Conservation (phyloP, 2,329 filamentous ascomycete species). For the Bisporella sp. region DNA sequence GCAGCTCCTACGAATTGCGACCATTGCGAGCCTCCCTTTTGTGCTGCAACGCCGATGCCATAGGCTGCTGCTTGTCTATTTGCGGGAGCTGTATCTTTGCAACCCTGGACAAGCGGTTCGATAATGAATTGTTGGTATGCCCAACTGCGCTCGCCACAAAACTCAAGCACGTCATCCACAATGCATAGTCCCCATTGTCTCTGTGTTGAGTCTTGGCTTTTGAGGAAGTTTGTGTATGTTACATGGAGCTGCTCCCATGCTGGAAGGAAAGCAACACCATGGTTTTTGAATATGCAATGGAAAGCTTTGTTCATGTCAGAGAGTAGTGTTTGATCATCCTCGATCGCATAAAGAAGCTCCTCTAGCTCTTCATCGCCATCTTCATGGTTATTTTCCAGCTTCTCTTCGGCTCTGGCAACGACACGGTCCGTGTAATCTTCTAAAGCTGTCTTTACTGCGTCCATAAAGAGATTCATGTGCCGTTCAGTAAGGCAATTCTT, state of each 20-base stretch:
- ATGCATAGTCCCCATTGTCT: slow-evolving; percentile 99
- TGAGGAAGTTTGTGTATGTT: slow-evolving; percentile 82
- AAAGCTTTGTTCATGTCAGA: slow-evolving; percentile 99
- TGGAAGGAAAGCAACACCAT: slow-evolving; percentile 75
- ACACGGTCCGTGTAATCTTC: slow-evolving; percentile 92
- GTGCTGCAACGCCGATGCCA: slow-evolving; percentile 89
- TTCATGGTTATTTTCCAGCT: slow-evolving; percentile 63
- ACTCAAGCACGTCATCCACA: slow-evolving; percentile 96
- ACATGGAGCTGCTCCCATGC: slow-evolving; percentile 80
- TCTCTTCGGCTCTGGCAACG: slow-evolving; percentile 74
- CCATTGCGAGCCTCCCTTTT: slow-evolving; percentile 84
- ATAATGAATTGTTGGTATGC: slow-evolving; percentile 82
- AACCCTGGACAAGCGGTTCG: slow-evolving; percentile 77
- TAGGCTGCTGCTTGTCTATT: slow-evolving; percentile 96
- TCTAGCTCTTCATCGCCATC: slow-evolving; percentile 88
- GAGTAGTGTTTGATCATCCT: slow-evolving; percentile 92
- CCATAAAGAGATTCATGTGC: slow-evolving; percentile 84
- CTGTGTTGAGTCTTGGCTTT: slow-evolving; percentile 77
- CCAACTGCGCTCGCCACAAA: slow-evolving; percentile 84
- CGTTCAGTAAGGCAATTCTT: slow-evolving; percentile 70
- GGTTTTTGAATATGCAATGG: slow-evolving; percentile 98
- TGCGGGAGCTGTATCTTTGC: slow-evolving; percentile 77
- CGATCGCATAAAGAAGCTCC: slow-evolving; percentile 82
- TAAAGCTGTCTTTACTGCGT: slow-evolving; percentile 75
- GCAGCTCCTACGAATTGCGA: slow-evolving; percentile 77